Evolutionary conservation across 768 basidiomycete genomes (phyloP).

Genomic region (Termitomyces sp.): DNA sequence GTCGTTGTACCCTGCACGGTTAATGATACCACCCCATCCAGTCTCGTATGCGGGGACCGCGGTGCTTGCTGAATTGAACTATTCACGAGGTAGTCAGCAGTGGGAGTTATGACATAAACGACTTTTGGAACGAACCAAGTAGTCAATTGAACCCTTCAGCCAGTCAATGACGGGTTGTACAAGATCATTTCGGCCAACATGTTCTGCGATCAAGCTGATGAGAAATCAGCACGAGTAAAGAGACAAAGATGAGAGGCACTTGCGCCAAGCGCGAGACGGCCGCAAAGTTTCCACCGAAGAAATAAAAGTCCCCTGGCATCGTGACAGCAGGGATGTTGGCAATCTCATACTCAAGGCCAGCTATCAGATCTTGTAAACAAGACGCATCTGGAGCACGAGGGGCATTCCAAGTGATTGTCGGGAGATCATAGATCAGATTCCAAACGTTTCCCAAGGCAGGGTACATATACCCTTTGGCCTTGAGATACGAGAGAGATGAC

Average conservation of each 20-base stretch:
- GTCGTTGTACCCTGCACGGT: conserved; percentile 28
- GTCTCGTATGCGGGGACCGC: conserved; percentile 32
- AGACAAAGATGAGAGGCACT: conserved; percentile 7
- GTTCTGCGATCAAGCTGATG: conserved; percentile 31
- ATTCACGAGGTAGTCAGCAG: neutral
- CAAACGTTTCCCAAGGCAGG: conserved; percentile 31
- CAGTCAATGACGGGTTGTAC: conserved; percentile 25
- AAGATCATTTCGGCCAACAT: conserved; percentile 30
- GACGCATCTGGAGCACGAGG: conserved; percentile 31
- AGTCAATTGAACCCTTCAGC: conserved; percentile 24
- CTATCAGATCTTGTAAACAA: conserved; percentile 26
- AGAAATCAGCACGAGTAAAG: neutral
- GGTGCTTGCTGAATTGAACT: conserved; percentile 21
- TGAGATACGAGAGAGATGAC: conserved; percentile 28
- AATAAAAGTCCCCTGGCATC: conserved; percentile 38
- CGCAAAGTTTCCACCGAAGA: conserved; percentile 29
- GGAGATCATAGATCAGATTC: conserved; percentile 28
- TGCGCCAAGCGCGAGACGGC: conserved; percentile 30
- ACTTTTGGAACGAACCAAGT: conserved; percentile 21
- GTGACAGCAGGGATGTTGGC: conserved; percentile 45
- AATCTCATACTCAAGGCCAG: conserved; percentile 45
- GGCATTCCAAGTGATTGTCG: conserved; percentile 32
- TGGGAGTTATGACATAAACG: neutral
- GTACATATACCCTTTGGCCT: conserved; percentile 34
- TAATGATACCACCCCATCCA: conserved; percentile 35